These are phyloP conservation scores for Thalassiosira mediterranea DNA, from an alignment of 352 stramenopile species.

Conservation along the genomic window DNA sequence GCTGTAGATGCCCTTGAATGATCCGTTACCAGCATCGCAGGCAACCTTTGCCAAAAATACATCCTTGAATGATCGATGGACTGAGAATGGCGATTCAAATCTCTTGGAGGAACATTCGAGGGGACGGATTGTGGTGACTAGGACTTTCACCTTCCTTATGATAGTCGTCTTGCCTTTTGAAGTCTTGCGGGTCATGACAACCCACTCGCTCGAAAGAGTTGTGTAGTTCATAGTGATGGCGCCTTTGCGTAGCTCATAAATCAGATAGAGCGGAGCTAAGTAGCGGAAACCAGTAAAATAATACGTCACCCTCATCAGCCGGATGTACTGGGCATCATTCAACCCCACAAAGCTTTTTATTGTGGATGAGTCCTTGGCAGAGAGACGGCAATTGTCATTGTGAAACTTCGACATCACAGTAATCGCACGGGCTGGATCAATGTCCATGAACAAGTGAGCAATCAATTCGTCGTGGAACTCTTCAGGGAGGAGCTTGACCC, in stretches of 20 bases:
- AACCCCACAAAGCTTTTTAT: conserved; percentile 5
- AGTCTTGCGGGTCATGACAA: neutral
- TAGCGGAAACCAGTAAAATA: conserved; percentile 6
- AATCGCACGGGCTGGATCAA: neutral
- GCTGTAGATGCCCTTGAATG: neutral
- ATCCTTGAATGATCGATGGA: neutral
- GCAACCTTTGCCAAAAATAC: neutral
- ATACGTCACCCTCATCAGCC: neutral
- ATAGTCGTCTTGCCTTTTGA: neutral
- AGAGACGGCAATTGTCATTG: neutral
- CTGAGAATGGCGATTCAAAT: neutral
- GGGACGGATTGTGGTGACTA: conserved; percentile 4
- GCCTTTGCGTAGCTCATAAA: neutral
- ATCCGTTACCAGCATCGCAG: neutral
- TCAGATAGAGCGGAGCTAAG: neutral
- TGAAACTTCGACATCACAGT: neutral
- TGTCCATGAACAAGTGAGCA: conserved; percentile 1
- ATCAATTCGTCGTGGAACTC: neutral
- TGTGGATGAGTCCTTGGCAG: neutral
- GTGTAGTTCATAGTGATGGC: neutral
- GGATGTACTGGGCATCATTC: conserved; percentile 3
- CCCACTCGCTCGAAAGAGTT: neutral
- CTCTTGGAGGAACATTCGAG: conserved; percentile 1
- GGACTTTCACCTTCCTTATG: neutral
- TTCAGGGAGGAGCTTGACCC: neutral